Percentiles rank a stretch among this genome's conserved stretches.
phyloP scores from a whole-genome alignment of 306 rosid genomes.

The Rosa multiflora region DNA sequence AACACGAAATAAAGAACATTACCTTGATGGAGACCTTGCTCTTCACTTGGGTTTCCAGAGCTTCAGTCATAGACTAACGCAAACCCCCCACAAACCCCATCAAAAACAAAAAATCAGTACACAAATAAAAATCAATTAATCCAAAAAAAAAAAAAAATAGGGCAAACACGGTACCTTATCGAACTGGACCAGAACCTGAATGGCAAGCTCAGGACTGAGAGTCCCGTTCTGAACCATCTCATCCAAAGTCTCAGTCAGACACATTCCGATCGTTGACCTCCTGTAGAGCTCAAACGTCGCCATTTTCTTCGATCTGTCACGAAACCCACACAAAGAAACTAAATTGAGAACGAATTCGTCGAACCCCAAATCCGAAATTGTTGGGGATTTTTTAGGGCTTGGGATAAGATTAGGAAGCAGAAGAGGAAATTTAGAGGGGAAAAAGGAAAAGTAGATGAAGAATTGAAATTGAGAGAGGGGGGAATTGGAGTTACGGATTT shows the following conservation, averaged over 20 bases:
- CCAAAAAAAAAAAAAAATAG: not conserved
- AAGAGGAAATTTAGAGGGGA: not conserved
- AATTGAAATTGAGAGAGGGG: too few relatives aligned
- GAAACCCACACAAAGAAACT: not conserved
- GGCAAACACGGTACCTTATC: constrained; percentile 59
- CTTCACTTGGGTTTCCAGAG: constrained; percentile 84
- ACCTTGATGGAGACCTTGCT: constrained; percentile 89
- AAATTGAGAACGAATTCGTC: not conserved
- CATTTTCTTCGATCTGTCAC: constrained; percentile 63
- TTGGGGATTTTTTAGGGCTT: not conserved
- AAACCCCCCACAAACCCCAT: not conserved
- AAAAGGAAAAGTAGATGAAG: too few relatives aligned
- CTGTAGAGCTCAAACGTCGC: constrained; percentile 92
- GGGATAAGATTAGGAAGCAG: not conserved
- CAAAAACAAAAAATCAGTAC: constrained; percentile 1
- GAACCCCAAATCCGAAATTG: not conserved
- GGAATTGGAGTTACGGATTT: constrained; percentile 13
- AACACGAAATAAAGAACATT: not conserved
- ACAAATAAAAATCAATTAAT: constrained; percentile 7
- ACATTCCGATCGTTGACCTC: constrained; percentile 88
- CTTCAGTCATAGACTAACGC: constrained; percentile 85
- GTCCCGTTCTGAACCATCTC: constrained; percentile 90
- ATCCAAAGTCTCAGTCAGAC: constrained; percentile 85
- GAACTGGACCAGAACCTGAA: constrained; percentile 93
- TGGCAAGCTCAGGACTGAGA: constrained; percentile 89